phyloP scores from a whole-genome alignment of 495 filamentous ascomycete species.

The Staphylotrichum longicolle region DNA sequence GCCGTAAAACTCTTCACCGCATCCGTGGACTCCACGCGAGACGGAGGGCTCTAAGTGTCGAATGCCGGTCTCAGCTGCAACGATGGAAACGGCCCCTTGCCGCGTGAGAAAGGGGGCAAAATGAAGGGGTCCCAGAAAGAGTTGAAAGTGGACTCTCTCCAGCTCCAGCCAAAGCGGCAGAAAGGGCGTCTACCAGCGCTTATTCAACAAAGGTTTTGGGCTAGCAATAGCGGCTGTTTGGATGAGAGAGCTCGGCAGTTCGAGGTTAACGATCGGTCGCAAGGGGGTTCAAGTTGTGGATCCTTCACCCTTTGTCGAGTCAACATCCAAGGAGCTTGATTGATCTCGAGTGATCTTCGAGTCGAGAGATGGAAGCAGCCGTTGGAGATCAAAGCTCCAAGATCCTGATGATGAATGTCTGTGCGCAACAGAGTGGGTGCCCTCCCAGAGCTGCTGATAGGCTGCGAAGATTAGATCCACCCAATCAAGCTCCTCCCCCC shows the following conservation, averaged over 20 bases:
- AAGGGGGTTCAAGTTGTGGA: too few relatives aligned
- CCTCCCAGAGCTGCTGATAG: neutral
- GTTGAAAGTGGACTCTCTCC: too few relatives aligned
- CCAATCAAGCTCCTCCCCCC: too few relatives aligned
- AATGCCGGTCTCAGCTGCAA: neutral
- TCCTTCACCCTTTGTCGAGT: too few relatives aligned
- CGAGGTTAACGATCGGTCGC: too few relatives aligned
- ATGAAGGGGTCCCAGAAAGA: too few relatives aligned
- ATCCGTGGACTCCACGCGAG: neutral
- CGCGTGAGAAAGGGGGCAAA: too few relatives aligned
- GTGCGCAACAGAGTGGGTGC: constrained; percentile 1
- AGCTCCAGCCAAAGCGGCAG: neutral
- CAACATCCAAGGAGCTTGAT: too few relatives aligned
- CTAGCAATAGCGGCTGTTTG: too few relatives aligned
- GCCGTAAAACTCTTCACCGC: constrained; percentile 17
- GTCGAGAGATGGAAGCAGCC: neutral
- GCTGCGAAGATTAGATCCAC: neutral
- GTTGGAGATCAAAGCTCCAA: neutral
- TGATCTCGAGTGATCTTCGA: neutral
- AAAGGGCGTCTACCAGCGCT: too few relatives aligned
- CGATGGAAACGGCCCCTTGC: too few relatives aligned
- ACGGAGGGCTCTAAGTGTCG: neutral
- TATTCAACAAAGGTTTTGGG: neutral
- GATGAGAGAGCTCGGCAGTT: too few relatives aligned
- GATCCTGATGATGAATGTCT: neutral